Percentiles rank a stretch among this genome's conserved stretches.
Conservation (phyloP, 331 rosid species). For the Malus hybrid region DNA sequence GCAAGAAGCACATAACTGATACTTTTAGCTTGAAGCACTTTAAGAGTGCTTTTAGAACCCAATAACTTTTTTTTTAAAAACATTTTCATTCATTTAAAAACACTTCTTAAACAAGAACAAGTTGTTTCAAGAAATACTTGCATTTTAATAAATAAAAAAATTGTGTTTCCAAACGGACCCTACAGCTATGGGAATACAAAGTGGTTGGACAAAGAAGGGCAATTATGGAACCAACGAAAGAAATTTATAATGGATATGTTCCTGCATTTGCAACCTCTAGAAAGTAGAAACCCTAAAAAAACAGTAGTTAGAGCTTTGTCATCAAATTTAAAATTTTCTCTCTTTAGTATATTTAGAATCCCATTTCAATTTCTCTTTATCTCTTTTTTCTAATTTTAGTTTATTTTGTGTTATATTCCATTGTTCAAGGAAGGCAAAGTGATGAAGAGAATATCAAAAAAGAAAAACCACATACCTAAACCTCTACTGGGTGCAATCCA, state of each 20-base stretch:
- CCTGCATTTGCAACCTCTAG: background rate
- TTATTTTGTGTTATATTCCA: constrained; percentile 26
- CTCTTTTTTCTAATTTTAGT: constrained; percentile 18
- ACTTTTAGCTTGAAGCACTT: no score
- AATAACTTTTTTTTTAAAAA: no score
- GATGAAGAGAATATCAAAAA: constrained; percentile 19
- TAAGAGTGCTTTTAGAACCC: no score
- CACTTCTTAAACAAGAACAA: no score
- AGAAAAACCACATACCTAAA: constrained; percentile 10
- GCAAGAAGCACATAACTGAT: no score
- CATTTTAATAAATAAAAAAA: no score
- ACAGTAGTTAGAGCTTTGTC: constrained; percentile 2
- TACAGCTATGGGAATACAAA: background rate
- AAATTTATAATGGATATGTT: background rate
- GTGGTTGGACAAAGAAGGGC: background rate
- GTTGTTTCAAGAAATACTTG: no score
- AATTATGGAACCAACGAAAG: background rate
- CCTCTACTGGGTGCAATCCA: constrained; percentile 18
- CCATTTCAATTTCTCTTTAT: constrained; percentile 20
- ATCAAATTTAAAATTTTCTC: background rate
- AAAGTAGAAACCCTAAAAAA: background rate
- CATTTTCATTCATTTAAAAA: no score
- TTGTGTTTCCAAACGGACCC: no score
- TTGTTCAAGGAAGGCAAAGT: constrained; percentile 27
- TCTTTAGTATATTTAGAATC: constrained; percentile 11